A percentile compares a stretch with the other conserved stretches of the same genome.
Evolutionary conservation across 2,329 filamentous ascomycete genomes (phyloP).

Genomic region (Septoria linicola): DNA sequence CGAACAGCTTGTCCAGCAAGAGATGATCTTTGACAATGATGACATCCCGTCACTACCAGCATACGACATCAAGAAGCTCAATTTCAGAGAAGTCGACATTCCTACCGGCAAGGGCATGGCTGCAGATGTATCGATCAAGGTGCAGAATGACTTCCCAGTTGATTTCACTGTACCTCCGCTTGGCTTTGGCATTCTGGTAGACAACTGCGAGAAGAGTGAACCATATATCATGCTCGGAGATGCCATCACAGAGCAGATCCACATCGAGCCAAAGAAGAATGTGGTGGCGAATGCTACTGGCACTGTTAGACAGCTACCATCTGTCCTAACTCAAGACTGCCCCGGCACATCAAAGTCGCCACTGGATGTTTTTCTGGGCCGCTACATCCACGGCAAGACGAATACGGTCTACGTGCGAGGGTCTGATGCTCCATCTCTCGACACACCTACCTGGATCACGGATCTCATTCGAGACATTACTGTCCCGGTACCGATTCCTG

Average conservation of each 20-base stretch:
- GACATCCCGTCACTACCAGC: slow-evolving; percentile 75
- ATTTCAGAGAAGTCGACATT: slow-evolving; percentile 68
- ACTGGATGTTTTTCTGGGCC: slow-evolving; percentile 74
- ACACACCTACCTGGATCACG: slow-evolving; percentile 78
- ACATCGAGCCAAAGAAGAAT: slow-evolving; percentile 66
- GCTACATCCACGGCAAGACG: slow-evolving; percentile 76
- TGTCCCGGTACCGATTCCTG: slow-evolving; percentile 80
- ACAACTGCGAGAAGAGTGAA: slow-evolving; percentile 71
- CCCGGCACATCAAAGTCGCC: slow-evolving; percentile 77
- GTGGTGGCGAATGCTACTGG: slow-evolving; percentile 70
- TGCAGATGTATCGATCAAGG: slow-evolving; percentile 71
- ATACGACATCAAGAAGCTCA: slow-evolving; percentile 78
- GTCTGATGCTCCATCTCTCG: slow-evolving; percentile 60
- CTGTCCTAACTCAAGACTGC: slow-evolving; percentile 69
- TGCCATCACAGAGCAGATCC: slow-evolving; percentile 65
- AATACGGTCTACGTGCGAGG: slow-evolving; percentile 82
- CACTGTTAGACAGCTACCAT: slow-evolving; percentile 69
- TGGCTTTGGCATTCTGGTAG: slow-evolving; percentile 79
- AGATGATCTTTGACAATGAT: slow-evolving; percentile 69
- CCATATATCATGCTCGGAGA: slow-evolving; percentile 76
- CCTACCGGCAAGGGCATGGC: slow-evolving; percentile 66
- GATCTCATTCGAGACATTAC: slow-evolving; percentile 78
- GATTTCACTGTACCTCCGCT: slow-evolving; percentile 74
- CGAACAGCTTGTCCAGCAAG: slow-evolving; percentile 71
- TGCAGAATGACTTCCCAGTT: slow-evolving; percentile 76